Conservation (phyloP, 805 yeast species). For the Danielia reshetovae region DNA sequence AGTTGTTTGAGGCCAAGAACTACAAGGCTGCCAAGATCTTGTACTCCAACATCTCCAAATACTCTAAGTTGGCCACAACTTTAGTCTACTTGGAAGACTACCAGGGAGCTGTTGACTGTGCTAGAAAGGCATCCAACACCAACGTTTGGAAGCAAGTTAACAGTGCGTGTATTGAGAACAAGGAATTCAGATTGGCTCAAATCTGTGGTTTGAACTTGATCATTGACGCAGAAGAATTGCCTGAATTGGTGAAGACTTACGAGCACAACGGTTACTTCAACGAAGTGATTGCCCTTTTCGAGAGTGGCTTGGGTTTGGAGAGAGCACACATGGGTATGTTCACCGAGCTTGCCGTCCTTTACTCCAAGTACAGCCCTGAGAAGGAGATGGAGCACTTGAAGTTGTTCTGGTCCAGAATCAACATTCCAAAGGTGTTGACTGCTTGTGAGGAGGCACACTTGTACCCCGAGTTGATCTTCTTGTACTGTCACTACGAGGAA, state of each 20-base stretch:
- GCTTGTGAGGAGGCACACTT: conserved; percentile 92
- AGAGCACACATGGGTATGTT: conserved; percentile 99
- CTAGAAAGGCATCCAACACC: conserved; percentile 93
- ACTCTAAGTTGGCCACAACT: conserved; percentile 95
- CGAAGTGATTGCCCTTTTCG: conserved; percentile 87
- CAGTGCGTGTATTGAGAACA: conserved; percentile 91
- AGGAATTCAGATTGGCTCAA: conserved; percentile 95
- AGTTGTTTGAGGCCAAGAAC: conserved; percentile 71
- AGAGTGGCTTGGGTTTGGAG: conserved; percentile 92
- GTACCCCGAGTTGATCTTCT: conserved; percentile 94
- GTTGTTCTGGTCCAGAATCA: conserved; percentile 96
- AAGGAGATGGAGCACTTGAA: conserved; percentile 95
- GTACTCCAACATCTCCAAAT: conserved; percentile 82
- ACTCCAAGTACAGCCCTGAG: conserved; percentile 85
- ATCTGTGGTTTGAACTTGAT: conserved; percentile 97
- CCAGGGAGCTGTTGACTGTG: conserved; percentile 97
- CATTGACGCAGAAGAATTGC: conserved; percentile 95
- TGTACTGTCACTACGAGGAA: conserved; percentile 97
- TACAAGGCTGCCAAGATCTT: conserved; percentile 91
- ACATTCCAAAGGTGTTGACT: conserved; percentile 93
- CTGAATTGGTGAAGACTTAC: conserved; percentile 81
- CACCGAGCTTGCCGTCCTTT: conserved; percentile 88
- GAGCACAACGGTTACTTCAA: conserved; percentile 89
- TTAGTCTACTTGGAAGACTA: conserved; percentile 87
- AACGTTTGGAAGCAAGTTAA: conserved; percentile 97